Base-by-base conservation (phyloP, 495 filamentous ascomycete genomes). In the Hyaloscypha finlandica region DNA sequence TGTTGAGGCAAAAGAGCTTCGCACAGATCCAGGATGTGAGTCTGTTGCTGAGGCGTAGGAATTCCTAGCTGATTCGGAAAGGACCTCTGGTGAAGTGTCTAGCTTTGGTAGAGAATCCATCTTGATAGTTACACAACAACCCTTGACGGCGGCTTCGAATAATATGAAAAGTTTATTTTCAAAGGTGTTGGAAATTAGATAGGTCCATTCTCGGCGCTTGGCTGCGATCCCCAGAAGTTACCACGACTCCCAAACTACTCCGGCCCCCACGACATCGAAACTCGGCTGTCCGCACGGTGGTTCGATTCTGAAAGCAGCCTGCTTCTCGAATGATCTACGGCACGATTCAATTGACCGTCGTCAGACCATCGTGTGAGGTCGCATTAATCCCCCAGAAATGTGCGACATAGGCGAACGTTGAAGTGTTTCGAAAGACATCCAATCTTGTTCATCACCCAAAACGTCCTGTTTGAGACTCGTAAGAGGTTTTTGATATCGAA, bases 41-140 rank as follows among this genome's bases (percentile, higher is more conserved):
- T 61, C 55, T 2, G 66, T 64, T 25, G 61, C 19, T 30, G 66
- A 68, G 37, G 66, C 37, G 54, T 64, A 68, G 31, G 61, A 68
- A 22, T 64, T 59, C 30, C 66, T 20, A 5, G 60, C 25, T 6
- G 66, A 54, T 30, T 45, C 32, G 25, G 20, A n/a, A 12, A 55
- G 3, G 5, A 31, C n/a, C 11, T 65, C 54, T 65, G 51, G 20
- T 45, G 42, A 60, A 20, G 55, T 58, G 6, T 65, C 65, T 54
- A 56, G 42, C 31, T 53, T 22, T 61, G 65, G 59, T 30, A 56
- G 31, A 55, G 65, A 56, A 45, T 51, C 65, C 58, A 67, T 67
- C 16, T 55, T n/a, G 12, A 12, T 37, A 51, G 25, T 25, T 35
- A 1, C 12, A 14, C 8, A 61, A 29, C 2, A 62, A 51, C 1